Conservation (phyloP, 164 flowering plant genomes). For the Echeveria elegans region DNA sequence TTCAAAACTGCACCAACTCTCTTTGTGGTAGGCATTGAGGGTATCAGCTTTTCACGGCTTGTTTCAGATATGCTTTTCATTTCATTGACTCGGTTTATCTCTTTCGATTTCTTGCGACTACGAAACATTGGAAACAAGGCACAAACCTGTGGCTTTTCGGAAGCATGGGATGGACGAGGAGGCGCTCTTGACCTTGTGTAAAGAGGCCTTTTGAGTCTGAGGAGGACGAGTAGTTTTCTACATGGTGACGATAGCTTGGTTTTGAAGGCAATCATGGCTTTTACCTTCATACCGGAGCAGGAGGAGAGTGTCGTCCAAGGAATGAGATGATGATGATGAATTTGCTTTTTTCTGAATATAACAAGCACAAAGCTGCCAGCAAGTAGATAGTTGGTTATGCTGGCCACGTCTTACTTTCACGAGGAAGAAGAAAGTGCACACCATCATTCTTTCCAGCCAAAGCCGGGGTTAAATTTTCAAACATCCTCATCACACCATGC, state of each 20-base stretch:
- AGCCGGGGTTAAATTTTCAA: not conserved
- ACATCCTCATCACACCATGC: not conserved
- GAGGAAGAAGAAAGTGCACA: not conserved
- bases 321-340: not conserved
- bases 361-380: not conserved
- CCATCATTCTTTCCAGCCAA: not conserved
- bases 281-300: constrained; percentile 25
- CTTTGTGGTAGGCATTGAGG: constrained; percentile 43
- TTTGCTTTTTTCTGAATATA: not conserved
- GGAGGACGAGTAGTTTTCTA: constrained; percentile 24
- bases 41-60: constrained; percentile 21
- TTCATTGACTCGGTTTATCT: constrained; percentile 26
- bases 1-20: not conserved
- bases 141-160: constrained; percentile 11
- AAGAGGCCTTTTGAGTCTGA: constrained; percentile 34
- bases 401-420: constrained; percentile 2
- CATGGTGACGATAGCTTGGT: constrained; percentile 43
- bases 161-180: constrained; percentile 13
- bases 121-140: constrained; percentile 13
- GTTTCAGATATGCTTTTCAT: constrained; percentile 31
- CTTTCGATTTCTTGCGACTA: constrained; percentile 12
- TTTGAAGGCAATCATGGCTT: constrained; percentile 32
- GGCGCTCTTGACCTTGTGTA: constrained; percentile 25
- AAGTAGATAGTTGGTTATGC: not conserved
- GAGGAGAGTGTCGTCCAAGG: constrained; percentile 26